Conservation (phyloP, 2,329 filamentous ascomycete genomes). For the Cladosporium sp. region DNA sequence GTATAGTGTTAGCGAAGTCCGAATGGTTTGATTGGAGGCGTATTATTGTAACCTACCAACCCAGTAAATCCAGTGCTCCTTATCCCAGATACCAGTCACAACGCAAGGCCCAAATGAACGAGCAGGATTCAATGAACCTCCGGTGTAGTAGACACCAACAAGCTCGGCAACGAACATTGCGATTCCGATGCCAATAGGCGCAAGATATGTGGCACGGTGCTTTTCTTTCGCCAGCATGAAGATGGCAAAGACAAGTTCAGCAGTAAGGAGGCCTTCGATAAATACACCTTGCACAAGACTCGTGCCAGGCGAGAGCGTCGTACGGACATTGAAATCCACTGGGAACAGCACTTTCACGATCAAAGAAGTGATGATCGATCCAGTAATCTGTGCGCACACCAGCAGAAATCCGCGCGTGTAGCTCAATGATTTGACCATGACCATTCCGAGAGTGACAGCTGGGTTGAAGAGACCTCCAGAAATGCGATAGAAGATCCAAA, state of each 20-base stretch:
- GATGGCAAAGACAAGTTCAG: conserved; percentile 60
- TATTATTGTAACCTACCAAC: conserved; percentile 12
- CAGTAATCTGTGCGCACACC: conserved; percentile 55
- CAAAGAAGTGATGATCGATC: conserved; percentile 55
- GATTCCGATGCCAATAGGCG: conserved; percentile 68
- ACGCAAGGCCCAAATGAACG: conserved; percentile 40
- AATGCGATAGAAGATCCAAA: conserved; percentile 32
- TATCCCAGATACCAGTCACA: conserved; percentile 33
- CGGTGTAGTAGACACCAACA: conserved; percentile 44
- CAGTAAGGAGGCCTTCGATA: conserved; percentile 63
- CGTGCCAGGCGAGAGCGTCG: conserved; percentile 51
- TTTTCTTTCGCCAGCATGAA: conserved; percentile 69
- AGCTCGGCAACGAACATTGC: conserved; percentile 62
- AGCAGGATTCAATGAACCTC: conserved; percentile 40
- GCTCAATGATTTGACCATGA: conserved; percentile 56
- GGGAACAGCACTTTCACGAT: conserved; percentile 57
- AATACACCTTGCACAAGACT: conserved; percentile 58
- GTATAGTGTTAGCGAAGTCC: conserved; percentile 14
- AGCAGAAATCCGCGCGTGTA: conserved; percentile 50
- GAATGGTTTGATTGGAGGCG: conserved; percentile 15
- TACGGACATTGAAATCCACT: conserved; percentile 52
- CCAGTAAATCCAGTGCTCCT: conserved; percentile 43
- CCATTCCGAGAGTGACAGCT: conserved; percentile 53
- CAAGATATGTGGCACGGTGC: conserved; percentile 67
- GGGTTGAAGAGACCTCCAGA: conserved; percentile 30